A percentile compares a stretch with the other conserved stretches of the same genome.
phyloP scores from a whole-genome alignment of 192 early-diverging fungal species.

The Rhizophagus clarus region DNA sequence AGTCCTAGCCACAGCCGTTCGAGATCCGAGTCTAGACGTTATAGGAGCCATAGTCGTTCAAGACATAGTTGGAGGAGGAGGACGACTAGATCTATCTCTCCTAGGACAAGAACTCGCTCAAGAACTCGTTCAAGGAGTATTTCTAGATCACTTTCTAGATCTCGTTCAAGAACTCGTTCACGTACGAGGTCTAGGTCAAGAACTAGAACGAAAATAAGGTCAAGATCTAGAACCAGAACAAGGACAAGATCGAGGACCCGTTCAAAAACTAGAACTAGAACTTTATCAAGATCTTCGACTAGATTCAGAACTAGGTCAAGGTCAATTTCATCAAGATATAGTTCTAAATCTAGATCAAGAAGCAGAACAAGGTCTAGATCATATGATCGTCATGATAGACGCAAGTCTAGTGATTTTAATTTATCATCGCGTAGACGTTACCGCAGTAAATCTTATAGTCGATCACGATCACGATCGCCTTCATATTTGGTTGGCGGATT shows the following conservation, averaged over 20 bases:
- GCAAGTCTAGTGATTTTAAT: constrained; percentile 10
- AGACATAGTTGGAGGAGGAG: constrained; percentile 10
- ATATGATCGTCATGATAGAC: constrained; percentile 6
- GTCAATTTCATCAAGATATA: constrained; percentile 14
- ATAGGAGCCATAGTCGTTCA: constrained; percentile 24
- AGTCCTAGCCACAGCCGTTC: constrained; percentile 12
- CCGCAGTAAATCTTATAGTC: constrained; percentile 23
- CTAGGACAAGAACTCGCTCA: constrained; percentile 6
- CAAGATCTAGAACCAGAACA: constrained; percentile 11
- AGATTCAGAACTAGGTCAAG: constrained; percentile 17
- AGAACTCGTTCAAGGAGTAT: constrained; percentile 8
- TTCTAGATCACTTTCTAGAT: constrained; percentile 9
- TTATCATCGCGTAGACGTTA: constrained; percentile 11
- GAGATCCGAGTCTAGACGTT: constrained; percentile 21
- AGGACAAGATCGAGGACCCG: constrained; percentile 21
- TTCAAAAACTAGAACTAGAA: constrained; percentile 8
- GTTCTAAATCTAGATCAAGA: constrained; percentile 17
- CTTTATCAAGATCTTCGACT: background rate
- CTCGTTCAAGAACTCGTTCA: constrained; percentile 11
- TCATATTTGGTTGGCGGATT: constrained; percentile 1
- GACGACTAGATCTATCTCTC: background rate
- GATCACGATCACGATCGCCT: constrained; percentile 22
- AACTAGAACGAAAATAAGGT: background rate
- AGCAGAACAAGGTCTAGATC: constrained; percentile 27
- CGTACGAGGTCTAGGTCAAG: background rate